These are phyloP conservation scores for Ilyonectria destructans DNA, from an alignment of 2,329 filamentous ascomycete species.

Conservation along the genomic window DNA sequence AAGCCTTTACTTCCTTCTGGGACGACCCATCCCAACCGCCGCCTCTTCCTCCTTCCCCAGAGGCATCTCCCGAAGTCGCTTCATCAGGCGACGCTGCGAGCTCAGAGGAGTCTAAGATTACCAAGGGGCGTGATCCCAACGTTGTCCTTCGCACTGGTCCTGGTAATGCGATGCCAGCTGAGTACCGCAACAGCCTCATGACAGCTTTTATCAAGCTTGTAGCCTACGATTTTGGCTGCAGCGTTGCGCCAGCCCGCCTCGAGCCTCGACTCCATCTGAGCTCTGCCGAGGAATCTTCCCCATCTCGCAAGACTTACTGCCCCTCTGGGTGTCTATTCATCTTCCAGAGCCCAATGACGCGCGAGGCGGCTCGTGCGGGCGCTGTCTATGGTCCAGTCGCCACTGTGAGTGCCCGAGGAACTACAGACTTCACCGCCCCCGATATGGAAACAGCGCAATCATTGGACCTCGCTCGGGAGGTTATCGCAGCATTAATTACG, in stretches of 20 bases:
- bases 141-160: constrained; percentile 60
- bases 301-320: constrained; percentile 68
- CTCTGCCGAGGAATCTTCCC: constrained; percentile 52
- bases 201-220: constrained; percentile 76
- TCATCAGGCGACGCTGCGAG: constrained; percentile 27
- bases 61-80: constrained; percentile 47
- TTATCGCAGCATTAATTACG: constrained; percentile 73
- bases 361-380: constrained; percentile 72
- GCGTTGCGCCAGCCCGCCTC: constrained; percentile 68
- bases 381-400: constrained; percentile 75
- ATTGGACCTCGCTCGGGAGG: constrained; percentile 74
- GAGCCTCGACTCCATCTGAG: constrained; percentile 74
- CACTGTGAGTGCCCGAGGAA: constrained; percentile 72
- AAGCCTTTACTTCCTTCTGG: constrained; percentile 73
- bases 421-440: constrained; percentile 64
- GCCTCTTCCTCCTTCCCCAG: constrained; percentile 54
- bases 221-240: constrained; percentile 78
- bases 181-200: constrained; percentile 71
- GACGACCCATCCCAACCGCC: constrained; percentile 69
- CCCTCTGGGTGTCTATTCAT: constrained; percentile 74
- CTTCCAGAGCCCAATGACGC: constrained; percentile 73
- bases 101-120: constrained; percentile 29
- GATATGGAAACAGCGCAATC: constrained; percentile 70
- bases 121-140: constrained; percentile 32
- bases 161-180: constrained; percentile 72